phyloP scores from a whole-genome alignment of 345 rosid species.

The Camelina laxa region DNA sequence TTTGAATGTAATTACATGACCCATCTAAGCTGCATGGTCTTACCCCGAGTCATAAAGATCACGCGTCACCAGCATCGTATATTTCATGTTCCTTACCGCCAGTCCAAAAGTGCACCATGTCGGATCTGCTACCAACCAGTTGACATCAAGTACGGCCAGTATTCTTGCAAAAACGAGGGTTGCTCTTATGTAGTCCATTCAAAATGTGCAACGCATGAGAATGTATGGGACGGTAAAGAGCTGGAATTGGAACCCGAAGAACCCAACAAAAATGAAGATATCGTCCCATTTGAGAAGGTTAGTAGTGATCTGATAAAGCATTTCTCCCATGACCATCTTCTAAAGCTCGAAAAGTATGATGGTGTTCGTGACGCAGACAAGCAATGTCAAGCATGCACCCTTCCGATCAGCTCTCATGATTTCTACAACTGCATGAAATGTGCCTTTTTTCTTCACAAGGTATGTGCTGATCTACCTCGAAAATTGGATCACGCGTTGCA shows the following conservation, averaged over 20 bases:
- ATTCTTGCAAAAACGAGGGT: not conserved
- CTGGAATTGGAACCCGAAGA: slow-evolving; percentile 2
- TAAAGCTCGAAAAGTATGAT: not conserved
- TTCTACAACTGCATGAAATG: not conserved
- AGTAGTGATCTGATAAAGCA: not conserved
- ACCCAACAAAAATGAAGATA: not conserved
- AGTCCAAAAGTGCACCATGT: not conserved
- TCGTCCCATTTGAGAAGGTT: not conserved
- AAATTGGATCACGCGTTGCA: slow-evolving; percentile 9
- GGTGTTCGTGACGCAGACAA: not conserved
- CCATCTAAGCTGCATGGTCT: slow-evolving; percentile 5
- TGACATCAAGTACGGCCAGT: not conserved
- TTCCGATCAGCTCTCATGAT: not conserved
- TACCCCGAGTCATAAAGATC: slow-evolving; percentile 22
- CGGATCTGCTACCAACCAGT: not conserved
- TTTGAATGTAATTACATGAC: slow-evolving; percentile 2
- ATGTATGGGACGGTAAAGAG: slow-evolving; percentile 6
- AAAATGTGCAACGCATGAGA: slow-evolving; percentile 9
- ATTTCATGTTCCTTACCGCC: not conserved
- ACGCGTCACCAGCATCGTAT: slow-evolving; percentile 18
- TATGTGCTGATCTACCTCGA: slow-evolving; percentile 3
- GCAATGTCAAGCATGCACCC: slow-evolving; percentile 2
- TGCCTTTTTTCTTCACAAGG: not conserved
- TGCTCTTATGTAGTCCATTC: slow-evolving; percentile 12
- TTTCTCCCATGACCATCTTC: not conserved